These are phyloP conservation scores for Ambrosiella cleistominuta DNA, from an alignment of 2,329 filamentous ascomycete genomes.

Conservation along the genomic window DNA sequence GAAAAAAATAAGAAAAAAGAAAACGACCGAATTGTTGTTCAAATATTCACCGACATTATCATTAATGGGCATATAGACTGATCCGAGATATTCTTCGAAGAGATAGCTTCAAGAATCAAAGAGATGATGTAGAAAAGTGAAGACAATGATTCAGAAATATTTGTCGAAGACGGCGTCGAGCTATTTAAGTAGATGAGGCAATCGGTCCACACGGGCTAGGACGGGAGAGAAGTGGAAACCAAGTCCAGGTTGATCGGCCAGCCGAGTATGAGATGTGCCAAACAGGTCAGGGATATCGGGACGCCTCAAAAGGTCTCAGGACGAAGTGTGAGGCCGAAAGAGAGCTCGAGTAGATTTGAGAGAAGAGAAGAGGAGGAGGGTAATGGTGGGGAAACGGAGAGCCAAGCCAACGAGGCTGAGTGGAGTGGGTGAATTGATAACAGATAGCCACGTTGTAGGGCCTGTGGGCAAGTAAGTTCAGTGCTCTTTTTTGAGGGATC, in stretches of 20 bases:
- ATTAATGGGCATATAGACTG: neutral
- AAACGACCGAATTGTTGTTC: neutral
- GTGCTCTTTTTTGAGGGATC: no score
- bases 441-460: no score
- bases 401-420: no score
- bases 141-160: neutral
- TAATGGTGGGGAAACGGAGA: no score
- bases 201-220: neutral
- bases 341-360: neutral
- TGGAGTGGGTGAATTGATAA: no score
- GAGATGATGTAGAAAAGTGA: neutral
- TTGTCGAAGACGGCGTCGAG: neutral
- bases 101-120: neutral
- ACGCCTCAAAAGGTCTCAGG: neutral
- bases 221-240: neutral
- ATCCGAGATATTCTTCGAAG: neutral
- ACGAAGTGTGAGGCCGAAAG: neutral
- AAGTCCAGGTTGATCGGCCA: neutral
- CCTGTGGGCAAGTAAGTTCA: no score
- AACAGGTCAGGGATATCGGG: neutral
- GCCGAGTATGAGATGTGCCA: neutral
- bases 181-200: neutral
- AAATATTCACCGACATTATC: neutral
- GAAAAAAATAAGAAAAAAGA: neutral
- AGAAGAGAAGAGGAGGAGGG: neutral